Conservation (phyloP, 306 rosid genomes). For the Inga oerstediana region DNA sequence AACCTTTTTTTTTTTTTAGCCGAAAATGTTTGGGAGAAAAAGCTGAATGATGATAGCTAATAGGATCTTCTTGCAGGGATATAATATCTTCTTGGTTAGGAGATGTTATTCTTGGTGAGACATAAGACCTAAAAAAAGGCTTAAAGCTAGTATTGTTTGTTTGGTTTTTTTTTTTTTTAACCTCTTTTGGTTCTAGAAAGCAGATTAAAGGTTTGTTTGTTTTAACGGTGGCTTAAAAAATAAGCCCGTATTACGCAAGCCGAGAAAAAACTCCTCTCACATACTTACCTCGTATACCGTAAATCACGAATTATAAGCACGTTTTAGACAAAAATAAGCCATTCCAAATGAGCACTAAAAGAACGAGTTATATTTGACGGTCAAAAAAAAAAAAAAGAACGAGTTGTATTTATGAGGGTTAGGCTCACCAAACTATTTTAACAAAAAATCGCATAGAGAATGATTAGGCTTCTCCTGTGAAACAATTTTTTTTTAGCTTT, state of each 20-base stretch:
- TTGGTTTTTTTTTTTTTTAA: neutral
- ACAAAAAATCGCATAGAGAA: slow-evolving; percentile 8
- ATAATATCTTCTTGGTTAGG: neutral
- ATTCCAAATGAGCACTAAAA: too few species aligned
- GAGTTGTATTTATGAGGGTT: neutral
- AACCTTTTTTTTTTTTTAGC: neutral
- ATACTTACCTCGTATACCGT: too few species aligned
- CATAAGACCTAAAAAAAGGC: neutral
- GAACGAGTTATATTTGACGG: too few species aligned
- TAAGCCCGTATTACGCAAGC: too few species aligned
- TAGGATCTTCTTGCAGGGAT: neutral
- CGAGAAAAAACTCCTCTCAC: too few species aligned
- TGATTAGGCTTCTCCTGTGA: slow-evolving; percentile 30
- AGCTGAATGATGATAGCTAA: neutral
- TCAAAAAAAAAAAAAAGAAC: neutral
- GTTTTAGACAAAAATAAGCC: too few species aligned
- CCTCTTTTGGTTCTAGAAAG: neutral
- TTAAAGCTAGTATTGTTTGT: too few species aligned
- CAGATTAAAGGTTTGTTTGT: too few species aligned
- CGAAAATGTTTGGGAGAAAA: neutral
- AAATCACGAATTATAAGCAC: too few species aligned
- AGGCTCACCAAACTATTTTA: slow-evolving; percentile 24
- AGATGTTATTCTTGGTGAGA: neutral
- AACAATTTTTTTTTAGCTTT: slow-evolving; percentile 4
- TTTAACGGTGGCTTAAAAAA: too few species aligned